Conservation (phyloP, 345 rosid genomes). For the Linum trigynum region DNA sequence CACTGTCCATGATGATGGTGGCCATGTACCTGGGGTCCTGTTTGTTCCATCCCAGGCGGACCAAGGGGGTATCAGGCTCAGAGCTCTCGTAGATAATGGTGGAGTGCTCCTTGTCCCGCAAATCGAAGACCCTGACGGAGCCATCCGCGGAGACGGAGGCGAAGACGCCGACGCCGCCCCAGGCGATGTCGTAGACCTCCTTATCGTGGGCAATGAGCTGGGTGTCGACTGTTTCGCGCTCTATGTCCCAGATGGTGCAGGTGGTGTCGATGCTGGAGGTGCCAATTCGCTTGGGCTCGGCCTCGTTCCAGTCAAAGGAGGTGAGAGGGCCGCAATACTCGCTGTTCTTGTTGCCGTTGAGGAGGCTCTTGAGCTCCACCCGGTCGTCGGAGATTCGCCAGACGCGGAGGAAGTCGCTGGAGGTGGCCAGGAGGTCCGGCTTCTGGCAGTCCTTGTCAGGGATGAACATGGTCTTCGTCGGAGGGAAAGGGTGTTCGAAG, state of each 20-base stretch:
- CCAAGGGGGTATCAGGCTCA: slow-evolving; percentile 84
- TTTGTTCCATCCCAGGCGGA: slow-evolving; percentile 93
- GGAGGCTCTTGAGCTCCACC: slow-evolving; percentile 65
- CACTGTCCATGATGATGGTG: slow-evolving; percentile 85
- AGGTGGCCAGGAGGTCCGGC: slow-evolving; percentile 89
- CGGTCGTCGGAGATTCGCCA: slow-evolving; percentile 75
- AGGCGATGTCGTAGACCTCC: slow-evolving; percentile 93
- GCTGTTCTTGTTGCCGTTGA: slow-evolving; percentile 80
- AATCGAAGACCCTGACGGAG: slow-evolving; percentile 77
- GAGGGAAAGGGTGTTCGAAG: slow-evolving; percentile 89
- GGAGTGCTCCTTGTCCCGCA: slow-evolving; percentile 86
- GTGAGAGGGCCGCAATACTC: slow-evolving; percentile 89
- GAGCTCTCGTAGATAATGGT: slow-evolving; percentile 90
- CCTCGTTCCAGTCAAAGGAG: slow-evolving; percentile 94
- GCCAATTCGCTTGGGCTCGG: slow-evolving; percentile 83
- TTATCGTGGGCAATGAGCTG: slow-evolving; percentile 96
- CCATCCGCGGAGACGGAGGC: slow-evolving; percentile 95
- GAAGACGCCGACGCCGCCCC: slow-evolving; percentile 94
- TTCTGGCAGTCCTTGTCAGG: slow-evolving; percentile 86
- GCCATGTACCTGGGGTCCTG: slow-evolving; percentile 99
- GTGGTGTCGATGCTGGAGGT: slow-evolving; percentile 89
- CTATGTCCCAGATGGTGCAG: slow-evolving; percentile 94
- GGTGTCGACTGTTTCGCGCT: slow-evolving; percentile 78
- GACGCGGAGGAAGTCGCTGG: slow-evolving; percentile 80
- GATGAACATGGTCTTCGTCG: slow-evolving; percentile 80